A percentile compares a stretch with the other conserved stretches of the same genome.
phyloP scores from a whole-genome alignment of 2,329 filamentous ascomycete species.

The Clonostachys rhizophaga region DNA sequence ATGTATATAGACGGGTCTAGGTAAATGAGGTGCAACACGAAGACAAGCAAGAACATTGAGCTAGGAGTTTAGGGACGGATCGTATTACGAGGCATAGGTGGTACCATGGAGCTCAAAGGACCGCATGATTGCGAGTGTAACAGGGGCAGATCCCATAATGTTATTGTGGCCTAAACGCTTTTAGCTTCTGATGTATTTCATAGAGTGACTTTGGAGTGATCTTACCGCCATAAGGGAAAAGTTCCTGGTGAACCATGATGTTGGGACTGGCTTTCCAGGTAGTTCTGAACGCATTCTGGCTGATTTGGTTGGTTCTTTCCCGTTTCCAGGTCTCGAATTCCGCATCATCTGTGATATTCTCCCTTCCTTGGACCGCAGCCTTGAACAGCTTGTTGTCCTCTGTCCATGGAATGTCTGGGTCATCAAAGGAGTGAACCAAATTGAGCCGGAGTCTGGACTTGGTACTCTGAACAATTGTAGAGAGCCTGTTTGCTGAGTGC shows the following conservation, averaged over 20 bases:
- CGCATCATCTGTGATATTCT: constrained; percentile 24
- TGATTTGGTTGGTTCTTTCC: constrained; percentile 33
- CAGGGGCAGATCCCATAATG: constrained; percentile 60
- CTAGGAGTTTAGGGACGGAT: too few species aligned
- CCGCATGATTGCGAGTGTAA: constrained; percentile 60
- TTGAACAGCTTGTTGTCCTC: constrained; percentile 63
- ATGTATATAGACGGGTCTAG: too few species aligned
- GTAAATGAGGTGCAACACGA: too few species aligned
- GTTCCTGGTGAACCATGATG: constrained; percentile 47
- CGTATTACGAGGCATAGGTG: constrained; percentile 9
- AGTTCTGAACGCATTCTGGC: constrained; percentile 41
- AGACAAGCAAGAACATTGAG: too few species aligned
- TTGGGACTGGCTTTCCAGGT: constrained; percentile 36
- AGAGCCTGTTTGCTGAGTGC: constrained; percentile 66
- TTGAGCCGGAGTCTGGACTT: constrained; percentile 57
- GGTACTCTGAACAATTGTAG: constrained; percentile 46
- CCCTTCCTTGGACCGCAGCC: constrained; percentile 49
- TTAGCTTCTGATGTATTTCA: not conserved
- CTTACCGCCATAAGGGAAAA: constrained; percentile 51
- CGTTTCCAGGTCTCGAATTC: constrained; percentile 39
- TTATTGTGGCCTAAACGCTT: constrained; percentile 58
- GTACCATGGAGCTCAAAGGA: constrained; percentile 48
- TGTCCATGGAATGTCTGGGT: constrained; percentile 74
- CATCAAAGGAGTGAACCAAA: constrained; percentile 76
- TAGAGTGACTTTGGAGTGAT: constrained; percentile 1